These are phyloP conservation scores for Pichia cactophila DNA, from an alignment of 1,139 yeast genomes.

Conservation along the genomic window DNA sequence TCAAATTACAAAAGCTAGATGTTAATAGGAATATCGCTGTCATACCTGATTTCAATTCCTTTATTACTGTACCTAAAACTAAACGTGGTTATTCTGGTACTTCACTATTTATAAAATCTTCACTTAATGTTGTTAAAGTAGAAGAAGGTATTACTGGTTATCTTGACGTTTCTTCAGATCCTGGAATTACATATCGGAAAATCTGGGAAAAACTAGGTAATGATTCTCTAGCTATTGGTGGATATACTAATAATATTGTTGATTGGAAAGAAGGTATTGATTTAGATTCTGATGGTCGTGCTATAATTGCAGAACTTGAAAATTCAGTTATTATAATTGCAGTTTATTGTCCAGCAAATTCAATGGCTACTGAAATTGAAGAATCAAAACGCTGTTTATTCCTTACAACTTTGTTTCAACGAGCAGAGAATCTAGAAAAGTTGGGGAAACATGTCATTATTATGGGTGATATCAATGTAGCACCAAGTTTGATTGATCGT, in stretches of 20 bases:
- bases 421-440: conserved; percentile 48
- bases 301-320: conserved; percentile 66
- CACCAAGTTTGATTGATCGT: conserved; percentile 72
- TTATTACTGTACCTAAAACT: conserved; percentile 55
- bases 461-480: conserved; percentile 83
- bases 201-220: conserved; percentile 11
- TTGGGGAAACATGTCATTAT: conserved; percentile 62
- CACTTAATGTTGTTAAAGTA: conserved; percentile 50
- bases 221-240: conserved; percentile 47
- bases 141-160: conserved; percentile 90
- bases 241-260: conserved; percentile 46
- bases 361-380: conserved; percentile 63
- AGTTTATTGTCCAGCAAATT: conserved; percentile 90
- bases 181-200: conserved; percentile 19
- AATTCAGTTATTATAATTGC: conserved; percentile 58
- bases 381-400: conserved; percentile 54
- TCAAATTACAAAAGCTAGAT: conserved; percentile 47
- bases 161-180: conserved; percentile 27
- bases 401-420: conserved; percentile 45
- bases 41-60: conserved; percentile 52
- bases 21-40: conserved; percentile 43
- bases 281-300: conserved; percentile 80
- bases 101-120: conserved; percentile 65
- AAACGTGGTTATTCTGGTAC: conserved; percentile 91
- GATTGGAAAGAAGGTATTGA: conserved; percentile 33